phyloP scores from a whole-genome alignment of 2,329 filamentous ascomycete genomes.

The Byssochlamys sp. region DNA sequence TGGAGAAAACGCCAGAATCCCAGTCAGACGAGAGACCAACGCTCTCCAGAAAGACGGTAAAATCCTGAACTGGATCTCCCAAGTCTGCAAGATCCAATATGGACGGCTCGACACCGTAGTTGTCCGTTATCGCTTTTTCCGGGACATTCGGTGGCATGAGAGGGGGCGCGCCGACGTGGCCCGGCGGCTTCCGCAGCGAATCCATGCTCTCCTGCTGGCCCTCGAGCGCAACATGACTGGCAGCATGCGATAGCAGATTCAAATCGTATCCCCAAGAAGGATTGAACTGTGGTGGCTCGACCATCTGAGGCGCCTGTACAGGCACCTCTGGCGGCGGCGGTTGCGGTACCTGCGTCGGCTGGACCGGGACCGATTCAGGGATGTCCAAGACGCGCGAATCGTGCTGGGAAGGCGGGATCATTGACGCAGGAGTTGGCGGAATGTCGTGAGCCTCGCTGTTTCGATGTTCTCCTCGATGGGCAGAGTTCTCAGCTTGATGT shows the following conservation, averaged over 20 bases:
- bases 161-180: constrained; percentile 24
- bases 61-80: constrained; percentile 41
- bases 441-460: constrained; percentile 20
- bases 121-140: constrained; percentile 32
- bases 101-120: constrained; percentile 35
- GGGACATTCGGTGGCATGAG: constrained; percentile 23
- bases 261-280: constrained; percentile 43
- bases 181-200: constrained; percentile 26
- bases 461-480: constrained; percentile 28
- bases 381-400: constrained; percentile 39
- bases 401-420: constrained; percentile 29
- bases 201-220: constrained; percentile 35
- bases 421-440: constrained; percentile 25
- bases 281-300: constrained; percentile 39
- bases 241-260: constrained; percentile 40
- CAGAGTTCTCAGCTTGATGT: constrained; percentile 35
- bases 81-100: constrained; percentile 38
- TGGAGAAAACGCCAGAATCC: constrained; percentile 40
- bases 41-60: constrained; percentile 40
- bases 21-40: constrained; percentile 42
- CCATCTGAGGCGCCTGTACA: constrained; percentile 28
- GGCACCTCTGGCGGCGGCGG: constrained; percentile 27
- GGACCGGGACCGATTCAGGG: constrained; percentile 35
- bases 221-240: constrained; percentile 40
- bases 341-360: constrained; percentile 24